Conservation (phyloP, 345 rosid genomes). For the Bruguiera gymnorhiza region DNA sequence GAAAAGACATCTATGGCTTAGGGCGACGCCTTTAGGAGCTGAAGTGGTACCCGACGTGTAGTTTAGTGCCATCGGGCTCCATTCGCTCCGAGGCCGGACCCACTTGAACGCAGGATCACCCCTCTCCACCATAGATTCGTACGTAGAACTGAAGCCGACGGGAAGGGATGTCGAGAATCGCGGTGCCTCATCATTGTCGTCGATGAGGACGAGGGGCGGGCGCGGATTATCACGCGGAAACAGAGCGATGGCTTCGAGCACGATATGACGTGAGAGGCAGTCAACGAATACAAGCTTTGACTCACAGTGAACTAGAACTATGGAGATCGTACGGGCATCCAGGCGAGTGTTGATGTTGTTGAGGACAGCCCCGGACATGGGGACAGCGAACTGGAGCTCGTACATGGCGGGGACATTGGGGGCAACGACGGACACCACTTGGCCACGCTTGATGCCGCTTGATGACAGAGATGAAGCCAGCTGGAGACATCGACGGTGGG, state of each 20-base stretch:
- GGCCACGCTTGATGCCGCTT: slow-evolving; percentile 39
- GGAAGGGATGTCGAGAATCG: neutral
- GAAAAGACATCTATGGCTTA: slow-evolving; percentile 16
- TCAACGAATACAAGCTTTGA: slow-evolving; percentile 74
- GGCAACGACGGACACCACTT: slow-evolving; percentile 69
- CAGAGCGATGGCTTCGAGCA: slow-evolving; percentile 50
- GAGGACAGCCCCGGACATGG: slow-evolving; percentile 75
- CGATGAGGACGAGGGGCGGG: slow-evolving; percentile 51
- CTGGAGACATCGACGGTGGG: slow-evolving; percentile 66
- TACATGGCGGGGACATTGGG: slow-evolving; percentile 76
- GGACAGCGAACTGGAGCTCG: slow-evolving; percentile 87
- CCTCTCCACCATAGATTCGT: slow-evolving; percentile 17
- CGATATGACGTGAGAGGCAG: slow-evolving; percentile 31
- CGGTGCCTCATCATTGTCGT: slow-evolving; percentile 33
- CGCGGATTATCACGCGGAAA: slow-evolving; percentile 25
- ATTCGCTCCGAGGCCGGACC: slow-evolving; percentile 24
- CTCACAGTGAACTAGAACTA: slow-evolving; percentile 60
- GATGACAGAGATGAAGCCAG: slow-evolving; percentile 70
- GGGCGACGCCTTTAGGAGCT: slow-evolving; percentile 28
- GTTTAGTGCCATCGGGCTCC: slow-evolving; percentile 21
- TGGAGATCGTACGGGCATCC: slow-evolving; percentile 63
- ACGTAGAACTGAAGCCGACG: slow-evolving; percentile 17
- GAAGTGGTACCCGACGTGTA: slow-evolving; percentile 32
- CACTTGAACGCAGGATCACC: slow-evolving; percentile 24
- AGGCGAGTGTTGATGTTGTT: slow-evolving; percentile 85